Evolutionary conservation across 768 basidiomycete species (phyloP).

Genomic region (Rhizopogon sp.): DNA sequence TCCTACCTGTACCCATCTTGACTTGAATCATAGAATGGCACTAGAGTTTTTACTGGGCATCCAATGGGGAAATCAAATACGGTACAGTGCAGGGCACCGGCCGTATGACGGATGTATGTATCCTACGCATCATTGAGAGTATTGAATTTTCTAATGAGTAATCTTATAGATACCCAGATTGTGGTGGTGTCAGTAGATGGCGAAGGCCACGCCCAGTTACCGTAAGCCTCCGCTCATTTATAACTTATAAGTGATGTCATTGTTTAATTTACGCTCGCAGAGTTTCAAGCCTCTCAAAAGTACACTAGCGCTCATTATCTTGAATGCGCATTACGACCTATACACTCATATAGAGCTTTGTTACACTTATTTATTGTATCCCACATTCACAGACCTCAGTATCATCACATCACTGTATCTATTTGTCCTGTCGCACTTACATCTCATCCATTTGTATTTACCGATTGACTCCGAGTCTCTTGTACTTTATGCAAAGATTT

Average conservation of each 20-base stretch:
- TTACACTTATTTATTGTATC: conserved; percentile 26
- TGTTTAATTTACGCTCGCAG: conserved; percentile 21
- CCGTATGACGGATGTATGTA: conserved; percentile 52
- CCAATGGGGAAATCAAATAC: conserved; percentile 49
- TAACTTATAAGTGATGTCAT: neutral
- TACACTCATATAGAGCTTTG: conserved; percentile 22
- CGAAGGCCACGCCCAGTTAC: conserved; percentile 42
- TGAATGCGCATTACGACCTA: neutral
- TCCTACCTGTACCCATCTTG: conserved; percentile 8
- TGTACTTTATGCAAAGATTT: conserved; percentile 11
- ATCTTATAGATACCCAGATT: conserved; percentile 51
- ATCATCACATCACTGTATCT: conserved; percentile 23
- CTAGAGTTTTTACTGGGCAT: conserved; percentile 64
- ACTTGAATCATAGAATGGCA: conserved; percentile 46
- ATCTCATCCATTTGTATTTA: conserved; percentile 27
- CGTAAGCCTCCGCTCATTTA: conserved; percentile 38
- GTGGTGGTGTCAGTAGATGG: conserved; percentile 47
- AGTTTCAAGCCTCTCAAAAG: conserved; percentile 42
- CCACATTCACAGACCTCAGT: conserved; percentile 6
- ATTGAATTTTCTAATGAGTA: conserved; percentile 3
- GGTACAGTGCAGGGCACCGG: conserved; percentile 54
- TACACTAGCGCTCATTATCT: conserved; percentile 27
- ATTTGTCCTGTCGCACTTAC: conserved; percentile 14
- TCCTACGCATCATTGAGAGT: neutral
- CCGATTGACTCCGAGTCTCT: conserved; percentile 11